A percentile compares a stretch with the other conserved stretches of the same genome.
phyloP scores from a whole-genome alignment of 2,329 filamentous ascomycete genomes.

The Thelonectria rubi region DNA sequence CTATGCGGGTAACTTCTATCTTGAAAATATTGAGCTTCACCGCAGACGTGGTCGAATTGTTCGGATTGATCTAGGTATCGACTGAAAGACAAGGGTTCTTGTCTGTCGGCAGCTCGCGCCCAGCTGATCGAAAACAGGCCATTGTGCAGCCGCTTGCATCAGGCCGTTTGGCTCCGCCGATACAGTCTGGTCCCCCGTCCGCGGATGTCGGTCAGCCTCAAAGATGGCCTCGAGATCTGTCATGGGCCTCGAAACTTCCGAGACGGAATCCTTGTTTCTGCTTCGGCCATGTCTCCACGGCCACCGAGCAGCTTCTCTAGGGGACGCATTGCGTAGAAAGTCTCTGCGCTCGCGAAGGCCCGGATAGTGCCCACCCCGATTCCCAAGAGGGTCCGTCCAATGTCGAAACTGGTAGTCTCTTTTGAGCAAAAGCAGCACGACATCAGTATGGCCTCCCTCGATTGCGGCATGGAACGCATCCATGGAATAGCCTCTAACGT shows the following conservation, averaged over 20 bases:
- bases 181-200: neutral
- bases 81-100: too few relatives aligned
- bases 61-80: too few relatives aligned
- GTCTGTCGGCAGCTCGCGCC: too few relatives aligned
- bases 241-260: neutral
- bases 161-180: neutral
- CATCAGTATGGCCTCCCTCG: conserved; percentile 17
- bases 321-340: conserved; percentile 8
- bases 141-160: too few relatives aligned
- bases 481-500: neutral
- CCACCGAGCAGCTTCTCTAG: neutral
- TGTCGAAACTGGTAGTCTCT: neutral
- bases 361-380: too few relatives aligned
- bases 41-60: too few relatives aligned
- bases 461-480: conserved; percentile 22
- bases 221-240: neutral
- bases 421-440: conserved; percentile 14
- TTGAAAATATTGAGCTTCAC: too few relatives aligned
- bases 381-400: too few relatives aligned
- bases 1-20: too few relatives aligned
- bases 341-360: neutral
- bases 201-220: neutral
- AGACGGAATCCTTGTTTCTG: too few relatives aligned
- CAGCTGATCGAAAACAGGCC: too few relatives aligned
- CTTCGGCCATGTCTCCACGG: neutral